These are phyloP conservation scores for Penicillium ucsense DNA, from an alignment of 495 filamentous ascomycete genomes.

Conservation along the genomic window DNA sequence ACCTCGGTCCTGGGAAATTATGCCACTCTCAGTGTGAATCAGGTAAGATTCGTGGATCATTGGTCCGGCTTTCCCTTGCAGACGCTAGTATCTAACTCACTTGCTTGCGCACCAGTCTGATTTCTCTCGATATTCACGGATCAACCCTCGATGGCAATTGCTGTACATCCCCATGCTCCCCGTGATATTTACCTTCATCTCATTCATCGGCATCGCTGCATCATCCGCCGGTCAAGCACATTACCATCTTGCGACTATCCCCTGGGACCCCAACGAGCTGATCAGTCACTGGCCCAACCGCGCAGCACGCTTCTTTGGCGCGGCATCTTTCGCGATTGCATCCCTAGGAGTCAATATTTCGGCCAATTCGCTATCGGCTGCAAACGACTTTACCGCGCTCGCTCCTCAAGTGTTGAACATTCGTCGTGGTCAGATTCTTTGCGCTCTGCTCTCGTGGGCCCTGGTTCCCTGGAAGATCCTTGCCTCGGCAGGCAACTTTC, in stretches of 20 bases:
- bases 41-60: conserved; percentile 9
- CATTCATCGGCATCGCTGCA: conserved; percentile 39
- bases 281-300: conserved; percentile 41
- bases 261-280: conserved; percentile 36
- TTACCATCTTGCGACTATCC: conserved; percentile 27
- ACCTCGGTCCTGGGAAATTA: conserved; percentile 38
- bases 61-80: too few species aligned
- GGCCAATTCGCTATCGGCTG: conserved; percentile 53
- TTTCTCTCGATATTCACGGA: conserved; percentile 39
- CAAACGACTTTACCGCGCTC: conserved; percentile 54
- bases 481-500: conserved; percentile 43
- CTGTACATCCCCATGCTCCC: conserved; percentile 41
- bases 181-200: conserved; percentile 40
- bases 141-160: conserved; percentile 33
- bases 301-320: conserved; percentile 42
- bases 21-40: conserved; percentile 32
- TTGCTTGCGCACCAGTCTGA: conserved; percentile 19
- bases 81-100: too few species aligned
- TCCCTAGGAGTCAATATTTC: conserved; percentile 49
- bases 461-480: conserved; percentile 60
- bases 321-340: conserved; percentile 37
- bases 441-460: conserved; percentile 49
- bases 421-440: conserved; percentile 50
- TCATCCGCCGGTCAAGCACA: conserved; percentile 35
- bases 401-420: conserved; percentile 53